These are phyloP conservation scores for Trichosanthes truncata DNA, from an alignment of 306 rosid species.

Conservation along the genomic window DNA sequence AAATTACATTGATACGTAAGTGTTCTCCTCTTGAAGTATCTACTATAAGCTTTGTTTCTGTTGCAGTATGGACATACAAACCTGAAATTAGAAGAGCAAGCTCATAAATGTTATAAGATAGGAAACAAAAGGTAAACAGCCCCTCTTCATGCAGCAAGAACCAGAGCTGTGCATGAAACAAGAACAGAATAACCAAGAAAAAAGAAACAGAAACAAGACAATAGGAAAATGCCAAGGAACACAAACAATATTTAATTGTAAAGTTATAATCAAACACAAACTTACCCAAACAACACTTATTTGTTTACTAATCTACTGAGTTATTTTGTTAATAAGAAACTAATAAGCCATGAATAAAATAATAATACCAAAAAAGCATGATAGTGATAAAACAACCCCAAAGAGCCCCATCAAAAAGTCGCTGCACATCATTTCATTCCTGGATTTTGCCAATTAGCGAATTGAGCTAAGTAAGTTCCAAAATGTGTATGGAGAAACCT, in stretches of 20 bases:
- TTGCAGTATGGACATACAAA: conserved; percentile 71
- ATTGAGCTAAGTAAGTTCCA: neutral
- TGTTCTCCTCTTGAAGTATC: conserved; percentile 97
- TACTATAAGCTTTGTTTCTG: conserved; percentile 80
- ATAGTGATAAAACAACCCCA: neutral
- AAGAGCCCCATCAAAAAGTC: neutral
- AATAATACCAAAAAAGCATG: neutral
- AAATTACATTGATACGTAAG: conserved; percentile 80
- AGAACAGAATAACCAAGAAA: neutral
- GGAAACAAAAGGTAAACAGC: neutral
- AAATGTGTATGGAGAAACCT: neutral
- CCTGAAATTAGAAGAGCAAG: conserved; percentile 29
- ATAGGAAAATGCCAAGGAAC: neutral
- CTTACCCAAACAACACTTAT: neutral
- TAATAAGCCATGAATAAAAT: neutral
- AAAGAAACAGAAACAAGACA: neutral
- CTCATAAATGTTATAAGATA: neutral
- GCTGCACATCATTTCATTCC: neutral
- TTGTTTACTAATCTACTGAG: neutral
- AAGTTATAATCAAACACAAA: neutral
- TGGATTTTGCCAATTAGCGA: neutral
- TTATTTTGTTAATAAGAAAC: neutral
- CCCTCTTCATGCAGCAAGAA: neutral
- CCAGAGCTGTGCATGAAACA: neutral
- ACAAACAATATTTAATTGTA: neutral